Percentiles rank a stretch among this genome's conserved stretches.
These are phyloP conservation scores for Neurospora terricola DNA, from an alignment of 495 filamentous ascomycete genomes.

Conservation along the genomic window DNA sequence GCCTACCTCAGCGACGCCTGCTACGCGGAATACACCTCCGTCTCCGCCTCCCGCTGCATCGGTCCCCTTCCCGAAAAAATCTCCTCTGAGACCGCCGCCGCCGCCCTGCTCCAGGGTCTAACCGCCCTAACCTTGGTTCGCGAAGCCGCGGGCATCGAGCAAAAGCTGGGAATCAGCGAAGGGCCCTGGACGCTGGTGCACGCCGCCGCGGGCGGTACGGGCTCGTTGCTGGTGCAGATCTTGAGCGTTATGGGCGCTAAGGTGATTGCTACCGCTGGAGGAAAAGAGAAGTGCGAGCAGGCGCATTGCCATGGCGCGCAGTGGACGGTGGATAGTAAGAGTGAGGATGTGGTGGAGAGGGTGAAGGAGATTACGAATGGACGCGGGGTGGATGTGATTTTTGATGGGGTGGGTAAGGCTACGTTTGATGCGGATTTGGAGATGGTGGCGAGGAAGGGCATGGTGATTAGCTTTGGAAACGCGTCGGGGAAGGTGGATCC, in stretches of 20 bases:
- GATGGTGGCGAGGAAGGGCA: constrained; percentile 70
- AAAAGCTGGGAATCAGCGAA: constrained; percentile 8
- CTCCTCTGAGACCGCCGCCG: constrained; percentile 52
- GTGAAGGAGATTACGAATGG: constrained; percentile 64
- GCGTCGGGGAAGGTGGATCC: constrained; percentile 72
- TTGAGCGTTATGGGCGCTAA: constrained; percentile 62
- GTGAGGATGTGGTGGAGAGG: constrained; percentile 52
- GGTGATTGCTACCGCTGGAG: constrained; percentile 76
- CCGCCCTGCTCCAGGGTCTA: constrained; percentile 68
- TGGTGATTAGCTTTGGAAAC: constrained; percentile 81
- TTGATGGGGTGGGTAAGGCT: constrained; percentile 78
- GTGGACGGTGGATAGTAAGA: constrained; percentile 60
- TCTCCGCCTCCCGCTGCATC: constrained; percentile 43
- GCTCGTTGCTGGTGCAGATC: constrained; percentile 67
- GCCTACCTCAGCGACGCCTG: constrained; percentile 49
- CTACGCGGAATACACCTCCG: constrained; percentile 70
- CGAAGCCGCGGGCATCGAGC: constrained; percentile 64
- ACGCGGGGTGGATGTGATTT: constrained; percentile 67
- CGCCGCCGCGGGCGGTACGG: constrained; percentile 85
- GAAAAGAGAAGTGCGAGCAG: constrained; percentile 58
- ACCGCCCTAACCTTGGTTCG: constrained; percentile 76
- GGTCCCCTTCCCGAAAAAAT: constrained; percentile 54
- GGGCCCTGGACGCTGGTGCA: constrained; percentile 84
- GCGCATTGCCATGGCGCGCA: constrained; percentile 61
- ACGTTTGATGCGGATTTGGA: constrained; percentile 83